phyloP scores from a whole-genome alignment of 257 asterid species.

The Plantago ovata region DNA sequence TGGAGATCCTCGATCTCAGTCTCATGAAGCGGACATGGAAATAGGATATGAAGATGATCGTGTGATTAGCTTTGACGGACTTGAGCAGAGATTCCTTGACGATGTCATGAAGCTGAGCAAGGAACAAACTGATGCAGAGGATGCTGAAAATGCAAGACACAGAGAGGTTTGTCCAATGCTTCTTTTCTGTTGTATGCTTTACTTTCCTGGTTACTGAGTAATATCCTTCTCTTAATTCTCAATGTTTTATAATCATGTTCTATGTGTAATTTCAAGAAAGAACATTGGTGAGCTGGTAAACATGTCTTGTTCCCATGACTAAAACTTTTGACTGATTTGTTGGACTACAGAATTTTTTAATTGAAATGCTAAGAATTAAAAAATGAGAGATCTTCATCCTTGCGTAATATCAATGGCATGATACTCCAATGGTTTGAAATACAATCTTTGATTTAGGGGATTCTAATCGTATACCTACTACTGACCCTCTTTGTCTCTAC shows the following conservation, averaged over 20 bases:
- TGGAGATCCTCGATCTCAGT: slow-evolving; percentile 61
- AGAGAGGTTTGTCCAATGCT: slow-evolving; percentile 61
- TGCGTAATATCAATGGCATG: background rate
- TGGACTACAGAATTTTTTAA: background rate
- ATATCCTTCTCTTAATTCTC: background rate
- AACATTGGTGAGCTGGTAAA: too few species aligned
- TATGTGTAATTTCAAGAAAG: too few species aligned
- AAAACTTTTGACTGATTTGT: background rate
- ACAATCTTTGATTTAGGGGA: background rate
- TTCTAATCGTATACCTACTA: background rate
- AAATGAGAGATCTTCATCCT: background rate
- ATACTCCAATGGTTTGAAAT: background rate
- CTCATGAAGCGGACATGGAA: slow-evolving; percentile 73
- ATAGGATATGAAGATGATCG: slow-evolving; percentile 70
- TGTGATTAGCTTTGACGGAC: slow-evolving; percentile 61
- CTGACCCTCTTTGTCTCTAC: background rate
- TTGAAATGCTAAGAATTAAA: background rate
- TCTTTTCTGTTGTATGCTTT: slow-evolving; percentile 9
- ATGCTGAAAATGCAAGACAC: slow-evolving; percentile 88
- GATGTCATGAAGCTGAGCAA: slow-evolving; percentile 85
- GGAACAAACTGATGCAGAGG: slow-evolving; percentile 90
- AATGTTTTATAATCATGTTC: background rate
- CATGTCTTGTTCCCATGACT: background rate
- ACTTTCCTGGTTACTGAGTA: background rate
- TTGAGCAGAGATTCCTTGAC: slow-evolving; percentile 74